Evolutionary conservation across 495 filamentous ascomycete genomes (phyloP).

Genomic region (Corynascus novoguineensis): DNA sequence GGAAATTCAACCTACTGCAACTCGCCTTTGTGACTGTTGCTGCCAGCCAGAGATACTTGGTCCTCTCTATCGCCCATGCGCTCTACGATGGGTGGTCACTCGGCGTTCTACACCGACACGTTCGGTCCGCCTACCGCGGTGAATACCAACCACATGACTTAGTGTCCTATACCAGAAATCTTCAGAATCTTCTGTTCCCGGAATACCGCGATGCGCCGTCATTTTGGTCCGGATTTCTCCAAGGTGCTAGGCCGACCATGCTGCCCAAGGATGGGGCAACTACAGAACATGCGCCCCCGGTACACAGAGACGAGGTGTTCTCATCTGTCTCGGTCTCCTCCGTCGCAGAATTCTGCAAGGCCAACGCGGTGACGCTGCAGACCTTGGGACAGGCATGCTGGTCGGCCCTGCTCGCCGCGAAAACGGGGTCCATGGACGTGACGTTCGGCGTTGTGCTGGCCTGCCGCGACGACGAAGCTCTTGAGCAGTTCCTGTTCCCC

Average conservation of each 20-base stretch:
- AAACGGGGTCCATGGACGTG: conserved; percentile 54
- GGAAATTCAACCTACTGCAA: conserved; percentile 38
- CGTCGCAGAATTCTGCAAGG: conserved; percentile 51
- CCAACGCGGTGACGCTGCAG: conserved; percentile 56
- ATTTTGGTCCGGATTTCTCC: conserved; percentile 59
- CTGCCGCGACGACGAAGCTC: conserved; percentile 56
- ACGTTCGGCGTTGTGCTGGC: conserved; percentile 67
- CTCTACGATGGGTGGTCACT: conserved; percentile 77
- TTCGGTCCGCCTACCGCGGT: conserved; percentile 52
- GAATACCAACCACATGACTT: conserved; percentile 34
- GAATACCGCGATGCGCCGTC: conserved; percentile 34
- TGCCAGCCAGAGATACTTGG: conserved; percentile 41
- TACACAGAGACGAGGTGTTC: conserved; percentile 43
- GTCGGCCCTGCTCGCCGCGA: conserved; percentile 55
- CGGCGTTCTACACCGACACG: conserved; percentile 58
- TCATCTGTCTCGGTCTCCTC: conserved; percentile 34
- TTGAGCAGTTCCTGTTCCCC: conserved; percentile 61
- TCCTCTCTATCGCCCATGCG: conserved; percentile 71
- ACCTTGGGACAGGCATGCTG: conserved; percentile 61
- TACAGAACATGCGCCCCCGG: neutral
- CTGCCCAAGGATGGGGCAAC: conserved; percentile 17
- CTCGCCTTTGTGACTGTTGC: conserved; percentile 34
- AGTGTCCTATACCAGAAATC: conserved; percentile 36
- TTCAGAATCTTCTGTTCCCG: conserved; percentile 36
- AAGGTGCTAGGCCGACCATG: conserved; percentile 40